Evolutionary conservation across 108 stramenopile species (phyloP).

Genomic region (Cylindrotheca fusiformis): DNA sequence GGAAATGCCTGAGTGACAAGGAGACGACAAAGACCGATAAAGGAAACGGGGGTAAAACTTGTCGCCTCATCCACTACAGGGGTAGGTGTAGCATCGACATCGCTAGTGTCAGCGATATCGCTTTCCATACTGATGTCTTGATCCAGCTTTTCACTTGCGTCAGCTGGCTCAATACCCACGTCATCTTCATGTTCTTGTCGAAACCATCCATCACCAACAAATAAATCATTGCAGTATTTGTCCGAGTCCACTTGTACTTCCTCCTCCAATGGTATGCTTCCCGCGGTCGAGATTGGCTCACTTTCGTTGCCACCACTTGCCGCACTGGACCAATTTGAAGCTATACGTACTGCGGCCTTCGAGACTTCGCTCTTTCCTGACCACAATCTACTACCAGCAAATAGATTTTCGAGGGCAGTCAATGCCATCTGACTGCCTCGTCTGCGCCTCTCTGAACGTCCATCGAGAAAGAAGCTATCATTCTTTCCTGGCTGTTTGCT

Average conservation of each 20-base stretch:
- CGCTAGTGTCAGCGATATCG: slow-evolving; percentile 11
- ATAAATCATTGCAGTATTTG: slow-evolving; percentile 40
- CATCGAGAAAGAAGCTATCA: not conserved
- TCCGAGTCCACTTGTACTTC: not conserved
- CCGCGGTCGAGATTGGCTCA: no score
- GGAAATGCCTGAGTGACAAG: slow-evolving; percentile 60
- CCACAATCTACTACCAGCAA: slow-evolving; percentile 65
- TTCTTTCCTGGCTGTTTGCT: not conserved
- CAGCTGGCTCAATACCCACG: slow-evolving; percentile 17
- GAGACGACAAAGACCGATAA: slow-evolving; percentile 55
- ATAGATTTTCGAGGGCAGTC: slow-evolving; percentile 39
- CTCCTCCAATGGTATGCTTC: not conserved
- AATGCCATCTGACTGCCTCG: slow-evolving; percentile 41
- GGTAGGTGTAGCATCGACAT: slow-evolving; percentile 21
- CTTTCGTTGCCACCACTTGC: not conserved
- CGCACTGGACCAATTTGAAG: slow-evolving; percentile 14
- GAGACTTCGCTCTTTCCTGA: slow-evolving; percentile 64
- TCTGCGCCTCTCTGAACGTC: slow-evolving; percentile 44
- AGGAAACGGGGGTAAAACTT: slow-evolving; percentile 18
- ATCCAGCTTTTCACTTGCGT: slow-evolving; percentile 2
- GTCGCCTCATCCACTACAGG: slow-evolving; percentile 1
- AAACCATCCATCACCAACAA: slow-evolving; percentile 58
- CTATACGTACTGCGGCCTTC: slow-evolving; percentile 5
- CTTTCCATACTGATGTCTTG: slow-evolving; percentile 36
- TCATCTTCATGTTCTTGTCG: slow-evolving; percentile 12